phyloP scores from a whole-genome alignment of 1,284 basidiomycete genomes.

The Papiliotrema nemorosa region DNA sequence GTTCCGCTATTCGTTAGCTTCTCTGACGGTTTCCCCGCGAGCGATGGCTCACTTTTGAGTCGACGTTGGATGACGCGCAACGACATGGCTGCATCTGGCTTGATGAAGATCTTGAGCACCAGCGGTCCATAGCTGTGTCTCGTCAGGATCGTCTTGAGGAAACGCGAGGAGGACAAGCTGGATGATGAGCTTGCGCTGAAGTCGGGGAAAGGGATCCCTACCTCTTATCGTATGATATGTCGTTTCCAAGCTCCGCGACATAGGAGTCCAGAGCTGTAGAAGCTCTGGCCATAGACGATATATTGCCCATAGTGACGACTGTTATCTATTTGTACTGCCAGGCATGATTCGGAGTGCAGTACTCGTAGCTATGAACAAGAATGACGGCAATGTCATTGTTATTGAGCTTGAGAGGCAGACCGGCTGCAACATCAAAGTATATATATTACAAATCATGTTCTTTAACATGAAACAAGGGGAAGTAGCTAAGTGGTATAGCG shows the following conservation, averaged over 20 bases:
- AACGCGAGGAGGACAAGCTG: slow-evolving; percentile 73
- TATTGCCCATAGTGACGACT: slow-evolving; percentile 37
- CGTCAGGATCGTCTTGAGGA: slow-evolving; percentile 86
- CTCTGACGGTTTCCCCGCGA: no score
- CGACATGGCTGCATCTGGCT: slow-evolving; percentile 69
- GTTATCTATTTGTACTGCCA: no score
- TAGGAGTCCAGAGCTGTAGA: slow-evolving; percentile 79
- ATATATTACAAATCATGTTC: no score
- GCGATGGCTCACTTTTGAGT: slow-evolving; percentile 61
- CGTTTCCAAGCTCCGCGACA: slow-evolving; percentile 76
- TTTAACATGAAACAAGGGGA: no score
- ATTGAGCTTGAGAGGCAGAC: no score
- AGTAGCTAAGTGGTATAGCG: no score
- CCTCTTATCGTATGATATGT: slow-evolving; percentile 89
- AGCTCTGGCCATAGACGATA: slow-evolving; percentile 50
- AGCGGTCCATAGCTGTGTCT: slow-evolving; percentile 67
- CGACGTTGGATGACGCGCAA: slow-evolving; percentile 64
- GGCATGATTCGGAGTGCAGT: no score
- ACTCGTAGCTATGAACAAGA: no score
- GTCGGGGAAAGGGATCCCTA: slow-evolving; percentile 40
- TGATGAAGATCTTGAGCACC: slow-evolving; percentile 77
- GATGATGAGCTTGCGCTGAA: background rate
- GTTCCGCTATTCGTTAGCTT: slow-evolving; percentile 59
- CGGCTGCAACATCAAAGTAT: no score
- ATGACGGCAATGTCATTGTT: no score